Percentiles rank a stretch among this genome's conserved stretches.
Evolutionary conservation across 2,329 filamentous ascomycete genomes (phyloP).

Genomic region (Trichoderma sp.): DNA sequence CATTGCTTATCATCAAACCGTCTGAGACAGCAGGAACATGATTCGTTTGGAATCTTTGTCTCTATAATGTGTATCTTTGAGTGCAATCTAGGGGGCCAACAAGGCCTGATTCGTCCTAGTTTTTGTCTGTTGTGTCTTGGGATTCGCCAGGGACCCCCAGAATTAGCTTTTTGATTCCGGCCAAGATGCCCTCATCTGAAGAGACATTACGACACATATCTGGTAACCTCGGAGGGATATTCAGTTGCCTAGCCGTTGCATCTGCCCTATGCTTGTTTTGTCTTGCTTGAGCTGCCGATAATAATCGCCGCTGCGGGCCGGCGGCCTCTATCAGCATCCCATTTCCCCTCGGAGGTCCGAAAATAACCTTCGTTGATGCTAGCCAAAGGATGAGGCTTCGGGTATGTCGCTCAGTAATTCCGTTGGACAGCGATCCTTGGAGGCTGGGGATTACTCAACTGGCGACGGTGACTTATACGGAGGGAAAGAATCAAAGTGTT

Average conservation of each 20-base stretch:
- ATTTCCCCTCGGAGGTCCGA: background rate
- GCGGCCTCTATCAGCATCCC: background rate
- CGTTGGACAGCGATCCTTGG: background rate
- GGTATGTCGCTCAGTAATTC: background rate
- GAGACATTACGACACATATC: background rate
- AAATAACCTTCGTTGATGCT: background rate
- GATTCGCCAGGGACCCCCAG: background rate
- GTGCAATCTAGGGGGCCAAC: background rate
- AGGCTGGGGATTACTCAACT: conserved; percentile 2
- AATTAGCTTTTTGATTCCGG: background rate
- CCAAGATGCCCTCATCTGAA: background rate
- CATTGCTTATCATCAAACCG: background rate
- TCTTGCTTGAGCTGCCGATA: background rate
- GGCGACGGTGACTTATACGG: background rate
- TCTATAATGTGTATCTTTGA: background rate
- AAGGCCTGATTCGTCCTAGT: background rate
- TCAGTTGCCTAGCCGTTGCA: background rate
- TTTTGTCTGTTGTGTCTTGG: background rate
- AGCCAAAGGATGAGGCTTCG: background rate
- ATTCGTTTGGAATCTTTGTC: conserved; percentile 5
- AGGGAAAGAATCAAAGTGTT: background rate
- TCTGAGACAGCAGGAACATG: background rate
- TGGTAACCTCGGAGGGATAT: background rate
- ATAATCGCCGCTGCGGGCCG: conserved; percentile 5
- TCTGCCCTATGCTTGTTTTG: background rate